Evolutionary conservation across 164 flowering plant species (phyloP), one percentile per base, ranked within the genome.

Genomic region (Paratinospora sagittata): DNA sequence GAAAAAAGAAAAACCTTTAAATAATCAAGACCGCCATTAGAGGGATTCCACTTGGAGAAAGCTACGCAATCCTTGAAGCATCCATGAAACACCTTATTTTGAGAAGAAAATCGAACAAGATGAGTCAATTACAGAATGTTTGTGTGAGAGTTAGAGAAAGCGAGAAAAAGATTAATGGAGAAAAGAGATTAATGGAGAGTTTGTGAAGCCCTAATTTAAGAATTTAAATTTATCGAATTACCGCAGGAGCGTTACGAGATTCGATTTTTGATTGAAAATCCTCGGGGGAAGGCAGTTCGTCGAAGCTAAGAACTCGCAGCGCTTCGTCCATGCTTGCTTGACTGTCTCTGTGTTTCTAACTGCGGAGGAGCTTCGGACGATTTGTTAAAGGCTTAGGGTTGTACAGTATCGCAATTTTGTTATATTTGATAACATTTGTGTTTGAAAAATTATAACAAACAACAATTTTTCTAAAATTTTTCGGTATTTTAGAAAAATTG

Each of bases 11-110:
- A 30, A 30, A 30, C 34, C 90, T 85, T 86, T 77, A 95, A 76
- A 71, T 90, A 88, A 69, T 89, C 86, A 74, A 95, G 97, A 71
- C 98, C 98, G 49, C 89, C 91, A 71, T 76, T 80, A 3, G 80
- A 73, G 33, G 97, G 94, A 65, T 88, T 84, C 98, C 97, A 92
- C 52, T 73, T 75, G 72, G 84, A 69, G 64, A 85, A 78, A 71
- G 96, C 97, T 67, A 79, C 77, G 96, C 96, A 89, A 8, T 84
- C 82, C 75, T 81, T 88, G 63, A 83, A 57, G 78, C 91, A 88
- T 30, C 95, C 93, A 23, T 23, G 68, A 52, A 95, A 86, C 0
- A 90, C 95, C 96, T 93, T 63, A 17, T 27, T 6, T 14, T 36
- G 6, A 21, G 16, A 49, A 27, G 9, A 66, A 11, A 52, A 43